Conservation (phyloP, 352 stramenopile species). For the Phytopythium ostracodes region DNA sequence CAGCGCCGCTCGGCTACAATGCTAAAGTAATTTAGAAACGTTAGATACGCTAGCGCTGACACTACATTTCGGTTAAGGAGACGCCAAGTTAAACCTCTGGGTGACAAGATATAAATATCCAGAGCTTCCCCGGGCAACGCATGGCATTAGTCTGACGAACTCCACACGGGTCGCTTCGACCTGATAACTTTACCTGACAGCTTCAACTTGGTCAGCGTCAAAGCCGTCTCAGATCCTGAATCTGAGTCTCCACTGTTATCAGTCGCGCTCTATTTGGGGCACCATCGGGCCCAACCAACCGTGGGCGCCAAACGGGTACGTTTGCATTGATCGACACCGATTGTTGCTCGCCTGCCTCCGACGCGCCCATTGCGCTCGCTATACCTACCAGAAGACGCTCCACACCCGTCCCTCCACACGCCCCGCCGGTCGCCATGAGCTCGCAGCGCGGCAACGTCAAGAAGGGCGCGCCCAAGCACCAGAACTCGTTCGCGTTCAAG, state of each 20-base stretch:
- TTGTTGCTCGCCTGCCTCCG: too few species aligned
- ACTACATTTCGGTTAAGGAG: too few species aligned
- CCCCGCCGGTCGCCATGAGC: constrained; percentile 50
- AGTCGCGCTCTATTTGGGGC: background rate
- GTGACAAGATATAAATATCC: too few species aligned
- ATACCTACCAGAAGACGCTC: background rate
- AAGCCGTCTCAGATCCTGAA: background rate
- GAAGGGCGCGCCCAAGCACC: constrained; percentile 91
- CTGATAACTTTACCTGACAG: too few species aligned
- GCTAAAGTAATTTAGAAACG: too few species aligned
- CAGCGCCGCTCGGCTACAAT: too few species aligned
- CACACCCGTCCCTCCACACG: too few species aligned
- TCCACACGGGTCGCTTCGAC: background rate
- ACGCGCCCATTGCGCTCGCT: background rate
- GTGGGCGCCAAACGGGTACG: background rate
- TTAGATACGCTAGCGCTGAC: too few species aligned
- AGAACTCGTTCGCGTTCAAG: constrained; percentile 98
- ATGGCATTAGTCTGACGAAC: too few species aligned
- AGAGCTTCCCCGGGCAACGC: too few species aligned
- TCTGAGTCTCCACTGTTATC: background rate
- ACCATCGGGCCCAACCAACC: constrained; percentile 1
- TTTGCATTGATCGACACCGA: background rate
- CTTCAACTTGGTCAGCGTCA: background rate
- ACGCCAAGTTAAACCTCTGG: too few species aligned
- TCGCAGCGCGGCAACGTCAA: constrained; percentile 81